Conservation (phyloP, 495 filamentous ascomycete genomes). For the Aspergillus conjunctus region DNA sequence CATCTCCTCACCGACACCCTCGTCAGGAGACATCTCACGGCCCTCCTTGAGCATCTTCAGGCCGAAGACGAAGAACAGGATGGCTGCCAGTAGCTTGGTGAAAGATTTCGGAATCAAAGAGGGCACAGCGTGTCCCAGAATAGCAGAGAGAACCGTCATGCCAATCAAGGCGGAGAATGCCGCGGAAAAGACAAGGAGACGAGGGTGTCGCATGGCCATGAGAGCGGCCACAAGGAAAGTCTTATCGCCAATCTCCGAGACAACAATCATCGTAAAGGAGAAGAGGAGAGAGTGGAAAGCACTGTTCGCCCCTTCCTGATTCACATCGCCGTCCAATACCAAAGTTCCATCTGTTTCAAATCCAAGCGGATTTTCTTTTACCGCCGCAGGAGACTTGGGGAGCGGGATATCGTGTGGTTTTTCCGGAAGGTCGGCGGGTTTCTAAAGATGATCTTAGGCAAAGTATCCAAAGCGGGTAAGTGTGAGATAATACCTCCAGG, state of each 20-base stretch:
- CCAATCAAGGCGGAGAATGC: slow-evolving; percentile 87
- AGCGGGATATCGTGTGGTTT: slow-evolving; percentile 78
- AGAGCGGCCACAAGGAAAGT: slow-evolving; percentile 96
- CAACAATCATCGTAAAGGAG: slow-evolving; percentile 94
- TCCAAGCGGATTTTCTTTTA: slow-evolving; percentile 66
- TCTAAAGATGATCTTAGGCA: slow-evolving; percentile 53
- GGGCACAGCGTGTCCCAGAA: slow-evolving; percentile 93
- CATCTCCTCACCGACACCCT: slow-evolving; percentile 94
- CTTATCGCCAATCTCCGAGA: slow-evolving; percentile 98
- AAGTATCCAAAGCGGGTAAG: slow-evolving; percentile 7
- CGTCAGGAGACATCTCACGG: slow-evolving; percentile 79
- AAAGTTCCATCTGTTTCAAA: slow-evolving; percentile 44
- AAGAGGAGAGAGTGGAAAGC: slow-evolving; percentile 90
- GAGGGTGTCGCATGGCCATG: slow-evolving; percentile 98
- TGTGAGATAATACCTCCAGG: slow-evolving; percentile 60
- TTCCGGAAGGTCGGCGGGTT: slow-evolving; percentile 77
- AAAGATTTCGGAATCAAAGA: slow-evolving; percentile 85
- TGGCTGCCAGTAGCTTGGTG: slow-evolving; percentile 82
- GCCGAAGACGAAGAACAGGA: slow-evolving; percentile 87
- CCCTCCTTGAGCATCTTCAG: slow-evolving; percentile 84
- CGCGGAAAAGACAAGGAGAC: slow-evolving; percentile 88
- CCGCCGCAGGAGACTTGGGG: slow-evolving; percentile 67
- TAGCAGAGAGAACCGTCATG: slow-evolving; percentile 96
- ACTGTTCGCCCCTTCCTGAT: slow-evolving; percentile 65
- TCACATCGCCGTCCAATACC: neutral